Base-by-base conservation (phyloP, 768 basidiomycete species). In the Lentinus brumalis region DNA sequence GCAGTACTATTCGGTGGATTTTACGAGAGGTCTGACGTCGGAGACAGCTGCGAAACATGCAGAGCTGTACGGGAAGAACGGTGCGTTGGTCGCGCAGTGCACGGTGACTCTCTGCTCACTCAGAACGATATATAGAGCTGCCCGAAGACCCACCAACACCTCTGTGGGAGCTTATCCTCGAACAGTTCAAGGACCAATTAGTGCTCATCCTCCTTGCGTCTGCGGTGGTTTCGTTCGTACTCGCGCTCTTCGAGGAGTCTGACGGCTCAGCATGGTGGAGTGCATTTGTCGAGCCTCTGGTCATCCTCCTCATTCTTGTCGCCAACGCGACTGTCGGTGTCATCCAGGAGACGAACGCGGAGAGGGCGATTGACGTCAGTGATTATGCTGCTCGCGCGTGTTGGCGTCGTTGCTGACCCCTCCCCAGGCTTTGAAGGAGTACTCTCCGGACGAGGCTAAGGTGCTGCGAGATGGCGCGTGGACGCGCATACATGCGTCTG, bases 241-340 rank as follows among this genome's bases (percentile, higher is more conserved):
- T 99, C 42, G 96, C 96, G 8, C 74, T 96, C 35, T 79, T 98
- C 58, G 96, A 99, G 70, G 86, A 90, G 59, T 79, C 85, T 1
- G 81, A 86, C 12, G 86, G 86, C 52, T 79, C 87, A 59, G 81
- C 80, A 59, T 79, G 87, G 62, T 82, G 85, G 66, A 88, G 92
- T 39, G 96, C 95, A 29, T 98, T 98, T 67, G 96, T 99, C 40
- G 96, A 99, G 73, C 96, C 96, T 5, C 69, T 87, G 3, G 96
- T 98, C 65, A 99, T 99, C 70, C 81, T 98, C 29, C 86, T 98
- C 67, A 98, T 99, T 70, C 86, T 99, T 54, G 80, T 98, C 40
- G 95, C 96, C 49, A 99, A 99, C 68, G 96, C 96, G n/a, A 83
- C 93, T 21, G 96, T 99, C 56, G 96, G 96, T 62, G 96, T 99